Evolutionary conservation across 31 red algal genomes (phyloP), one percentile per base, ranked within the genome.

Genomic region (Porphyra umbilicalis): DNA sequence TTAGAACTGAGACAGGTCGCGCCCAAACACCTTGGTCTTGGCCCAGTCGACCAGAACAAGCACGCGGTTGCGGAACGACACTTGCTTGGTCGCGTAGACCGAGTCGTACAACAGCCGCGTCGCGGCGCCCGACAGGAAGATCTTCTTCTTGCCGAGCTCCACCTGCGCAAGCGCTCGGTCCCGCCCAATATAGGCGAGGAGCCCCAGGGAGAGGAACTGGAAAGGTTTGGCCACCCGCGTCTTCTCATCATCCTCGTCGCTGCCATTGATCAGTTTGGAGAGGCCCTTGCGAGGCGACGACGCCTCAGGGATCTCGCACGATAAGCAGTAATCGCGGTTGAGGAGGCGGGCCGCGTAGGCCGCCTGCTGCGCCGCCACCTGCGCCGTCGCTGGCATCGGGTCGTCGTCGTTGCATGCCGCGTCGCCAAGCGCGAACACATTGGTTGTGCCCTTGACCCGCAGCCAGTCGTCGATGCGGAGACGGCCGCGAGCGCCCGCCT

Each of bases 41-140:
- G 94, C 86, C 84, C 92, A 93, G 82, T 97, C 94, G 38, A 97
- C 88, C 84, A 89, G 38, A 32, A 97, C 91, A 14, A 93, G 76
- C 9, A 95, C 90, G 8, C 95, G 88, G 44, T 92, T 94, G 33
- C 95, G 81, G 79, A 92, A 79, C 37, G 85, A 85, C 34, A 98
- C 95, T 77, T 98, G 95, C 85, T 98, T 98, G 42, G 89, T 89
- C 32, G 90, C 92, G 75, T 98, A 98, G 46, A 98, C 95, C 25
- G 88, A 92, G 9, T 86, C 83, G 92, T 92, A 98, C 76, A 98
- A 32, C 6, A 87, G 82, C 39, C 89, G 94, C 25, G 92, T 93
- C 11, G 94, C 35, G 0, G 86, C 84, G 2, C 95, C 95, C 33
- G 85, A 81, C 75, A 98, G 79, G 9, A 38, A 42, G 25, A 98